Percentiles rank a stretch among this genome's conserved stretches.
Evolutionary conservation across 2,329 filamentous ascomycete species (phyloP).

Genomic region (Hymenoscyphus scutula): DNA sequence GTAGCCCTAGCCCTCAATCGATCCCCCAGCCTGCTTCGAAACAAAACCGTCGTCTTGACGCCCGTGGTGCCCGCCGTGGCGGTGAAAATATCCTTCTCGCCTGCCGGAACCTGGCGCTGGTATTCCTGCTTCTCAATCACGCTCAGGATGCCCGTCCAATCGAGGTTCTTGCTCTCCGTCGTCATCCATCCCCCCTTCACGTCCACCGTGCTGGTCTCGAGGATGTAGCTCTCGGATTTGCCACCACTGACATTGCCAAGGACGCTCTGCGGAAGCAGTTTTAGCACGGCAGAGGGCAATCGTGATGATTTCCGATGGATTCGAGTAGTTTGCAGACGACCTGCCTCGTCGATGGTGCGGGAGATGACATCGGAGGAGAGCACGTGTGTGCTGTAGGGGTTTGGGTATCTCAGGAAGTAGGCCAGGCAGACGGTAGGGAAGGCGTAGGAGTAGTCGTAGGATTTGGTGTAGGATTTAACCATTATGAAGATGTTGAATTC

Average conservation of each 20-base stretch:
- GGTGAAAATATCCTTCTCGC: constrained; percentile 30
- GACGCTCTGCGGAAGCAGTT: constrained; percentile 68
- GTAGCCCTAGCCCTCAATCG: constrained; percentile 43
- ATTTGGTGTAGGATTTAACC: constrained; percentile 47
- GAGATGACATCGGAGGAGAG: constrained; percentile 80
- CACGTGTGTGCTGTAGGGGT: constrained; percentile 80
- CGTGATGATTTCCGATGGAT: constrained; percentile 81
- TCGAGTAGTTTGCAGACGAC: constrained; percentile 73
- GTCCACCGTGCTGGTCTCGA: constrained; percentile 77
- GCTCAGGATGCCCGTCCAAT: constrained; percentile 76
- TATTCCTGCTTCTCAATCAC: constrained; percentile 77
- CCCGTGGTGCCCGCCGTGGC: constrained; percentile 49
- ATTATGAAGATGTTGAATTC: constrained; percentile 28
- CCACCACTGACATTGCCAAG: constrained; percentile 55
- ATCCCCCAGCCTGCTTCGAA: constrained; percentile 70
- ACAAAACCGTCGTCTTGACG: constrained; percentile 71
- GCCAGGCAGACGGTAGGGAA: constrained; percentile 84
- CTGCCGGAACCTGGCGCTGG: constrained; percentile 36
- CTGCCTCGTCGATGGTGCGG: constrained; percentile 70
- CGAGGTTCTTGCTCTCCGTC: constrained; percentile 76
- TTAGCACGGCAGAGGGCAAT: constrained; percentile 70
- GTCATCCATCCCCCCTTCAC: constrained; percentile 80
- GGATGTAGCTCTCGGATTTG: constrained; percentile 67
- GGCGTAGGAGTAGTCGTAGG: constrained; percentile 74
- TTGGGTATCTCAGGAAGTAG: constrained; percentile 87